Evolutionary conservation across 768 basidiomycete genomes (phyloP), one percentile per base, ranked within the genome.

Genomic region (Lentinula detonsa): DNA sequence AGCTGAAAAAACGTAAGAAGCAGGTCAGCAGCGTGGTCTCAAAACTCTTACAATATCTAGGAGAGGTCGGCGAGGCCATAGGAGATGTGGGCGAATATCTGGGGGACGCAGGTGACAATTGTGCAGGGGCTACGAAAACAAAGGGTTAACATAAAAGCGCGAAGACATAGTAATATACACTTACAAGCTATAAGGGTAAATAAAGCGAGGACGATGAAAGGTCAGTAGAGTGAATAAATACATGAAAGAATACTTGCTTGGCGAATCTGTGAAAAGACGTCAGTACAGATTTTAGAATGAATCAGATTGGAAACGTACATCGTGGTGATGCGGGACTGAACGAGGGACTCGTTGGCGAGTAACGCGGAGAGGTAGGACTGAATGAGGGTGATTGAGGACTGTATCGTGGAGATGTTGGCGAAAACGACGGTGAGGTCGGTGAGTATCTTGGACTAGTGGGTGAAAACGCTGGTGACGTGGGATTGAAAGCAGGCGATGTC

Each of bases 31-130:
- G 54, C 33, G 28, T 3, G 23, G 1, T 9, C 42, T 11, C 23
- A 21, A 54, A 23, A 10, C 4, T 79, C 91, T 65, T 74, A 93
- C 92, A 93, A 72, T 93, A 93, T 82, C 90, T 91, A 59, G 95
- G 95, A 39, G 93, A 95, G 2, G 95, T 84, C 0, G 95, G 95
- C 2, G 92, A 94, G 7, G 88, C 85, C 72, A 81, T 76, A n/a
- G 95, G 95, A 3, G 93, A 95, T 0, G 95, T 93, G 2, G 95
- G 95, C 10, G 93, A 95, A 73, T 95, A 97, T 68, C 88, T 91
- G 6, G 94, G 94, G 34, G 93, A 95, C 4, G 94, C 86, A 0
- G 93, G 94, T 7, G 94, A 95, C 78, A 90, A 83, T 59, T 91
- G 87, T 23, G 85, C 82, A 37, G 91, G 90, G 5, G 91, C 89